Conservation (phyloP, 495 filamentous ascomycete species). For the Neurospora sp. region DNA sequence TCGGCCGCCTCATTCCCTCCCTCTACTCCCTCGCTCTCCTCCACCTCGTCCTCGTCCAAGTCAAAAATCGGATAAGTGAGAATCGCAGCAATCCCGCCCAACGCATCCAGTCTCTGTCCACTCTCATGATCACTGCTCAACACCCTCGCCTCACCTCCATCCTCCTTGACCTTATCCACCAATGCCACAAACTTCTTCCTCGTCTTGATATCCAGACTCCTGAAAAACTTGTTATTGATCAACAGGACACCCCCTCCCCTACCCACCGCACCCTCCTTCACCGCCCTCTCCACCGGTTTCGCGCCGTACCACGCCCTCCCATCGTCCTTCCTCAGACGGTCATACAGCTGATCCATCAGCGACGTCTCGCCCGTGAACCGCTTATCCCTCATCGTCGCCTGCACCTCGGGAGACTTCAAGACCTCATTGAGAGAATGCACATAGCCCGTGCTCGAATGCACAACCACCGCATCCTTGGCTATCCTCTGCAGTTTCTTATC, state of each 20-base stretch:
- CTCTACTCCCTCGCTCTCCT: constrained; percentile 28
- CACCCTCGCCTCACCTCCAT: constrained; percentile 79
- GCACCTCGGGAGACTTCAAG: constrained; percentile 66
- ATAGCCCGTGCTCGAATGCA: constrained; percentile 77
- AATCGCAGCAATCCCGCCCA: constrained; percentile 85
- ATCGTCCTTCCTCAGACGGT: constrained; percentile 73
- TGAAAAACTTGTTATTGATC: constrained; percentile 76
- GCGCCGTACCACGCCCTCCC: constrained; percentile 87
- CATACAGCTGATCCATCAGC: constrained; percentile 79
- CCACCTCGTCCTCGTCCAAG: constrained; percentile 58
- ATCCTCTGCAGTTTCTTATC: constrained; percentile 52
- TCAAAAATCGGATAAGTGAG: constrained; percentile 78
- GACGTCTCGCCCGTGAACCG: constrained; percentile 77
- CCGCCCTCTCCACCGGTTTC: constrained; percentile 73
- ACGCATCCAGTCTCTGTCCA: constrained; percentile 69
- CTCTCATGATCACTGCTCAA: constrained; percentile 93
- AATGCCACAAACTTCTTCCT: constrained; percentile 74
- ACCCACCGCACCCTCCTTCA: constrained; percentile 82
- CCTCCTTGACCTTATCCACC: constrained; percentile 83
- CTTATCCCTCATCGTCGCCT: constrained; percentile 65
- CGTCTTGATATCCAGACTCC: constrained; percentile 69
- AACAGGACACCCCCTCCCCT: constrained; percentile 74
- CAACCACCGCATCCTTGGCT: constrained; percentile 56
- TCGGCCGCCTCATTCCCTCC: constrained; percentile 5
- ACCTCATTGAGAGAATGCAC: constrained; percentile 80